phyloP scores from a whole-genome alignment of 176 grass and related monocot genomes.

The Eragrostis curvula region DNA sequence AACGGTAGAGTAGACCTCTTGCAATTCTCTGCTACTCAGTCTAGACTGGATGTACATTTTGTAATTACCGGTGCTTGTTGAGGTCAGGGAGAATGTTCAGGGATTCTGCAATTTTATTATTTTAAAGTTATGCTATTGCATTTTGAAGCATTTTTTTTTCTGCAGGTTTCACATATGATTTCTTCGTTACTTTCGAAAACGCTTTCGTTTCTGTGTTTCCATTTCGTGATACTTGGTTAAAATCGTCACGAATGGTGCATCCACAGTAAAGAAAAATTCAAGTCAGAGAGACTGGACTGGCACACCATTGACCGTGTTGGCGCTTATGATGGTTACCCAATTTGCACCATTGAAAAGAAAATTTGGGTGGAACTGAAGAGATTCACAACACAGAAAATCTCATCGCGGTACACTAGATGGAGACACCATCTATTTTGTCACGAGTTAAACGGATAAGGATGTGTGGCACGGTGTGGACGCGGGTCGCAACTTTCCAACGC shows the following conservation, averaged over 20 bases:
- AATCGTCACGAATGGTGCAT: background rate
- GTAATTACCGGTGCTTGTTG: background rate
- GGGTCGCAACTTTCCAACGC: background rate
- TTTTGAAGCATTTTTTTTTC: slow-evolving; percentile 6
- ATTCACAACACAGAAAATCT: background rate
- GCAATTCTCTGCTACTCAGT: background rate
- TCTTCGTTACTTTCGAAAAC: background rate
- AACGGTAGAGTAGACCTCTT: background rate
- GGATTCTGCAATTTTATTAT: background rate
- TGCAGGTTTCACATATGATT: background rate
- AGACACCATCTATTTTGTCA: background rate
- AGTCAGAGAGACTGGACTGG: no score
- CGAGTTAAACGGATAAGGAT: background rate
- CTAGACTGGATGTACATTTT: background rate
- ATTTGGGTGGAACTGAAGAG: no score
- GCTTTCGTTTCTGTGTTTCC: background rate
- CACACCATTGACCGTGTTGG: background rate
- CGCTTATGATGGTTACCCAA: background rate
- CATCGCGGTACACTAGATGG: background rate
- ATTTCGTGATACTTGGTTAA: background rate
- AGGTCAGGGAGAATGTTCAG: background rate
- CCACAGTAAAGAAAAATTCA: background rate
- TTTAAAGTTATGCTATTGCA: background rate
- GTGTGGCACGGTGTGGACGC: slow-evolving; percentile 6
- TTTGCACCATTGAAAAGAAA: background rate